A percentile compares a stretch with the other conserved stretches of the same genome.
These are phyloP conservation scores for Yarrowia sp. DNA, from an alignment of 805 yeast species.

Conservation along the genomic window DNA sequence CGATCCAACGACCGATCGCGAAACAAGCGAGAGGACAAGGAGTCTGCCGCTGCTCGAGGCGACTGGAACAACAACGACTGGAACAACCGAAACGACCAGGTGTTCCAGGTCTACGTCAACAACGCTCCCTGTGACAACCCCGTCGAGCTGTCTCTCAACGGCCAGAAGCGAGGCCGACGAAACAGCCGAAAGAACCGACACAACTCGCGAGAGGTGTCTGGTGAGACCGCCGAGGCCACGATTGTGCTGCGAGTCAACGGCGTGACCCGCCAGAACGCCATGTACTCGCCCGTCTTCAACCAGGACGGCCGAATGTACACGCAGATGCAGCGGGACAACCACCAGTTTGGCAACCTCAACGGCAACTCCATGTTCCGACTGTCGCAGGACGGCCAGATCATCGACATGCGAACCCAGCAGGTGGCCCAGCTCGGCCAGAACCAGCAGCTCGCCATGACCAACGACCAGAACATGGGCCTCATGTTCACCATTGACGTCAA, in stretches of 20 bases:
- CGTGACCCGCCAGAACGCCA: neutral
- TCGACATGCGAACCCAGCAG: constrained; percentile 2
- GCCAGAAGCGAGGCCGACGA: constrained; percentile 23
- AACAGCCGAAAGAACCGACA: constrained; percentile 12
- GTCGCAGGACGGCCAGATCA: constrained; percentile 19
- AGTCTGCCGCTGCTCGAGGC: constrained; percentile 1
- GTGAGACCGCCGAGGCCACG: neutral
- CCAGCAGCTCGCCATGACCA: constrained; percentile 23
- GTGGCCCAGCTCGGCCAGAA: constrained; percentile 20
- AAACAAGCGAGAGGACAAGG: constrained; percentile 6
- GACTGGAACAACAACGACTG: constrained; percentile 8
- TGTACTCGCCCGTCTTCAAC: constrained; percentile 26
- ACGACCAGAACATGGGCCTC: constrained; percentile 25
- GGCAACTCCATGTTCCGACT: constrained; percentile 6
- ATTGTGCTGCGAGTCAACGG: constrained; percentile 28
- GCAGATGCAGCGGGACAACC: constrained; percentile 10
- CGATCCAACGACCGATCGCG: constrained; percentile 4
- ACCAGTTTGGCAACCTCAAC: neutral
- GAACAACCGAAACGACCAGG: neutral
- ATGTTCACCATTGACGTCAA: neutral
- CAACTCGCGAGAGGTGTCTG: neutral
- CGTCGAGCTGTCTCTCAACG: constrained; percentile 22
- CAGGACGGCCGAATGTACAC: constrained; percentile 31
- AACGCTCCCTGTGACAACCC: constrained; percentile 26
- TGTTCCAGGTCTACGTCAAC: constrained; percentile 30